These are phyloP conservation scores for Aspergillus sp. DNA, from an alignment of 2,329 filamentous ascomycete species.

Conservation along the genomic window DNA sequence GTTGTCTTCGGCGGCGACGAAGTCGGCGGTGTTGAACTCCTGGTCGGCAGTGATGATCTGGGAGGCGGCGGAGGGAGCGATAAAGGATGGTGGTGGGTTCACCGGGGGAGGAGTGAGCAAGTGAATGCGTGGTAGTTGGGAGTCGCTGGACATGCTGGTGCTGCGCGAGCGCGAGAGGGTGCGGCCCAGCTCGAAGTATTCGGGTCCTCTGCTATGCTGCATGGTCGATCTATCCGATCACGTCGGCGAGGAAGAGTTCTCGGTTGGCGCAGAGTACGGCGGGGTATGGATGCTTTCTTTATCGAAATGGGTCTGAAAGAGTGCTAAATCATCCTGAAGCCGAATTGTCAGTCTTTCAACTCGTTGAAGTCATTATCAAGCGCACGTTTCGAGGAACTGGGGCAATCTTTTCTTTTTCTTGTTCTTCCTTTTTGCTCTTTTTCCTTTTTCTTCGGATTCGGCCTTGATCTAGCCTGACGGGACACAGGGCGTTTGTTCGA, in stretches of 20 bases:
- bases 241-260: conserved; percentile 1
- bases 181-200: conserved; percentile 28
- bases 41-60: conserved; percentile 90
- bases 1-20: conserved; percentile 67
- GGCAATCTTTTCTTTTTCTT: background rate
- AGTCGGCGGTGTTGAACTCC: conserved; percentile 68
- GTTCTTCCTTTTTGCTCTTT: background rate
- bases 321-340: background rate
- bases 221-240: conserved; percentile 20
- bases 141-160: conserved; percentile 39
- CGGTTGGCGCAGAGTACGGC: background rate
- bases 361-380: background rate
- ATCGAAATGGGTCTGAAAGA: background rate
- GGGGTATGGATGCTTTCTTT: background rate
- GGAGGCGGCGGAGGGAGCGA: conserved; percentile 81
- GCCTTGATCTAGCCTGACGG: background rate
- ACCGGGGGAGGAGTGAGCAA: conserved; percentile 67
- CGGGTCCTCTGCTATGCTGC: conserved; percentile 29
- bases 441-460: background rate
- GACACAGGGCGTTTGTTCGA: background rate
- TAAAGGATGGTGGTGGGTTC: conserved; percentile 78
- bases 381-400: background rate
- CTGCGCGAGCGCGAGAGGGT: conserved; percentile 36
- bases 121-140: conserved; percentile 28
- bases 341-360: background rate